Evolutionary conservation across 495 filamentous ascomycete genomes (phyloP), one percentile per base, ranked within the genome.

Genomic region (Penicillium bovifimosum): DNA sequence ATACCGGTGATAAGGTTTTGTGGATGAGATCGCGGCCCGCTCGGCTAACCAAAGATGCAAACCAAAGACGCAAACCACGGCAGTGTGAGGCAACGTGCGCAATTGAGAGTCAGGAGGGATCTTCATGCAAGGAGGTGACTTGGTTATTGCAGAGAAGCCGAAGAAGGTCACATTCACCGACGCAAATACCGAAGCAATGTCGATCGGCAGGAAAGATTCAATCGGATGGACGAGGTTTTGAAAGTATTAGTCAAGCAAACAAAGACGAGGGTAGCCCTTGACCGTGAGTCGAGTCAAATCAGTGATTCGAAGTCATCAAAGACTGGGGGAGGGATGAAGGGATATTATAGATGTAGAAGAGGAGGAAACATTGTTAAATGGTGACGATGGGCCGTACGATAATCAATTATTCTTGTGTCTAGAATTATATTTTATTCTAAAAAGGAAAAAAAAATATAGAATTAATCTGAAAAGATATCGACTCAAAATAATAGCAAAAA

Each of bases 261-360:
- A 6, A 16, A 36, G n/a, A 14, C n/a, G n/a, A 43, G 9, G 7
- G n/a, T n/a, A 13, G 11, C n/a, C 26, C 9, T 43, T 9, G 20
- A 36, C 9, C 44, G 5, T 34, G 31, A 47, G 29, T 6, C 32
- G 13, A 36, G 20, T 29, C 46, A 48, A 48, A 13, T 29, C 46
- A 48, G 39, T 43, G 41, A 29, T 38, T 17, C 13, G 28, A 3
- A 17, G 34, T 28, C 34, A 39, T 33, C n/a, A 56, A 28, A 47
- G 33, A 16, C 24, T 29, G 49, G 48, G 58, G 57, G 62, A 52
- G 54, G 57, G 57, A 58, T 55, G 58, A 62, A 52, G 59, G 62
- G 60, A 62, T 63, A 68, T 68, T 64, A 65, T 67, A 59, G 55
- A 41, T 48, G 33, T 48, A 27, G 9, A 35, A 28, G 13, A 26